Percentiles rank a stretch among this genome's conserved stretches.
Evolutionary conservation across 169 alveolate genomes (phyloP).

Genomic region (Plasmodium ovale): DNA sequence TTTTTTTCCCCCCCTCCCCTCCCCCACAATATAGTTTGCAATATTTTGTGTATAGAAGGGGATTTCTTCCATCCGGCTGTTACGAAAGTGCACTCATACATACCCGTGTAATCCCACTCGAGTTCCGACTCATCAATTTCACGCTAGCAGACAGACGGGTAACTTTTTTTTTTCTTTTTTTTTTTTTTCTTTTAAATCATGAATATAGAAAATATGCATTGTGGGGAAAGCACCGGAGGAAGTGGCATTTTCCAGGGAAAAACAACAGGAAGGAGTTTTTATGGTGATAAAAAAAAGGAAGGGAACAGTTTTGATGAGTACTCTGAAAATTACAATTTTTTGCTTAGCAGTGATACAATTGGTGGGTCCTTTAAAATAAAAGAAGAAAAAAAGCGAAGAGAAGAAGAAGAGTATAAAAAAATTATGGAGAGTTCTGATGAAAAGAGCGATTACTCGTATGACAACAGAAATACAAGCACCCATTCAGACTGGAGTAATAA

Average conservation of each 20-base stretch:
- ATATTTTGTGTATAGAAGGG: too few relatives aligned
- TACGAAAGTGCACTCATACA: too few relatives aligned
- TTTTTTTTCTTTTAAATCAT: background rate
- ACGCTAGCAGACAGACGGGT: too few relatives aligned
- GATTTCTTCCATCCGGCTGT: too few relatives aligned
- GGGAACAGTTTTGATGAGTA: background rate
- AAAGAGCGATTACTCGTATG: background rate
- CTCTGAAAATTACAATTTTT: conserved; percentile 21
- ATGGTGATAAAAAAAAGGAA: background rate
- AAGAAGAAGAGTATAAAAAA: background rate
- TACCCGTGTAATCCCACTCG: too few relatives aligned
- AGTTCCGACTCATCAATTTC: too few relatives aligned
- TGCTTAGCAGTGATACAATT: background rate
- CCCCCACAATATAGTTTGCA: too few relatives aligned
- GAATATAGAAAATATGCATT: background rate
- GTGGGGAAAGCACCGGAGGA: background rate
- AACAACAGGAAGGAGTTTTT: background rate
- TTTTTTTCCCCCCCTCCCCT: too few relatives aligned
- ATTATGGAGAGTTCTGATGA: conserved; percentile 17
- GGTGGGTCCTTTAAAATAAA: conserved; percentile 14
- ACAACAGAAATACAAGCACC: conserved; percentile 13
- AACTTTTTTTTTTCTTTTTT: background rate
- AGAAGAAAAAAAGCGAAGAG: conserved; percentile 6
- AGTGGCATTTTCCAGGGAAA: background rate
- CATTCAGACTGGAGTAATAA: background rate